Base-by-base conservation (phyloP, 2,329 filamentous ascomycete species). In the Chrysosporium keratinophilum region DNA sequence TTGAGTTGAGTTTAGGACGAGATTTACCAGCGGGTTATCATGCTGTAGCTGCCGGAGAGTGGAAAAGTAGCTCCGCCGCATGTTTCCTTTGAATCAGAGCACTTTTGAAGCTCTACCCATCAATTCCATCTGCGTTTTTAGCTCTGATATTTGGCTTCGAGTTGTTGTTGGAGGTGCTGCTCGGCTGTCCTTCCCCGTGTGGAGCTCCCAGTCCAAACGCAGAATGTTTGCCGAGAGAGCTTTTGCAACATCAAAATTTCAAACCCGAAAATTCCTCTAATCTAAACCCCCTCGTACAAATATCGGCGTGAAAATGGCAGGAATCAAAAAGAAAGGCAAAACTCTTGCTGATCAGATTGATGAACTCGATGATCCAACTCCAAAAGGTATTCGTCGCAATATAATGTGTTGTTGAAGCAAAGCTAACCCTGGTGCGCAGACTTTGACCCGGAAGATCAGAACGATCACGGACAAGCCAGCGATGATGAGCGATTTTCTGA, bases 21-120 rank as follows among this genome's bases (percentile, higher is more conserved):
- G 37, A 57, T 62, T 63, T 73, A 94, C 90, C 66, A 95, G 71
- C 3, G 90, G 90, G 61, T 95, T 96, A 61, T 95, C 90, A 83
- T 96, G 90, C 52, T 74, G 75, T 33, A 85, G 67, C 12, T 63
- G 60, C 33, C 74, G 67, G 31, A 76, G 62, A 2, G 74, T 78
- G 10, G 83, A 84, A 61, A 88, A 82, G 35, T 76, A 61, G 54
- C 73, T 71, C 62, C 66, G 66, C 54, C 67, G 70, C 64, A 73
- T 68, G 19, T 53, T 64, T 39, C 41, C 9, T 52, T 4, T 6
- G 15, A 37, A 35, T 40, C 7, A 20, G 14, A 12, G 14, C 2
- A 12, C 19, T 2, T 5, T 11, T 5, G 1, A 39, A 15, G 19
- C 31, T 19, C 28, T 40, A 17, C 19, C 4, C 34, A 14, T 39